phyloP scores from a whole-genome alignment of 306 rosid genomes.

The Neltuma alba region DNA sequence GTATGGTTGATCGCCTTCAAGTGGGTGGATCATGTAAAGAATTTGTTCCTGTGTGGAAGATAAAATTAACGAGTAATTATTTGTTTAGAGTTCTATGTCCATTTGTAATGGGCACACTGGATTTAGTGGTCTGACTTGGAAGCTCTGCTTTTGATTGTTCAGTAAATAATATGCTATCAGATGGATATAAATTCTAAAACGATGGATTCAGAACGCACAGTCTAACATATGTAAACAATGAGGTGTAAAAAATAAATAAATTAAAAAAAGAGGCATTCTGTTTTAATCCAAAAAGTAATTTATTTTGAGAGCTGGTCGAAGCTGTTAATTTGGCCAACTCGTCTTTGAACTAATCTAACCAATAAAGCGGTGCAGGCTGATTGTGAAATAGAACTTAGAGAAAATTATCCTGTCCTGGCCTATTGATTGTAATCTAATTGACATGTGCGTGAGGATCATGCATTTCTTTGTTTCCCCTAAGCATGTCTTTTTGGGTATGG shows the following conservation, averaged over 20 bases:
- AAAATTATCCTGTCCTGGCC: background rate
- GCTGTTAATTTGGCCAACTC: background rate
- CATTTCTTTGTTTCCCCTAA: background rate
- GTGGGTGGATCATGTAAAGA: background rate
- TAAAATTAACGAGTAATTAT: background rate
- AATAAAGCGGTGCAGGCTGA: background rate
- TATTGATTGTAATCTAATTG: background rate
- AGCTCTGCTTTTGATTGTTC: background rate
- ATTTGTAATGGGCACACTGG: background rate
- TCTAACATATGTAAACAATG: background rate
- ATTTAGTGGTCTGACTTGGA: background rate
- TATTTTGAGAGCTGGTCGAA: background rate
- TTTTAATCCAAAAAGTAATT: background rate
- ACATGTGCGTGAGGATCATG: background rate
- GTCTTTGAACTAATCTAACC: slow-evolving; percentile 3
- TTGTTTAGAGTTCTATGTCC: background rate
- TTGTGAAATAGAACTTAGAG: slow-evolving; percentile 3
- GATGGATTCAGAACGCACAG: background rate
- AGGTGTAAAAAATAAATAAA: background rate
- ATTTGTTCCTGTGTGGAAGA: background rate
- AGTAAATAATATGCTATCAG: background rate
- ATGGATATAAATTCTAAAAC: background rate
- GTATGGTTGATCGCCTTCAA: background rate
- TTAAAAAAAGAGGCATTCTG: background rate
- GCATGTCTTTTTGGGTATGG: slow-evolving; percentile 17